Conservation (phyloP, 1,284 basidiomycete species). For the Tilletia indica region DNA sequence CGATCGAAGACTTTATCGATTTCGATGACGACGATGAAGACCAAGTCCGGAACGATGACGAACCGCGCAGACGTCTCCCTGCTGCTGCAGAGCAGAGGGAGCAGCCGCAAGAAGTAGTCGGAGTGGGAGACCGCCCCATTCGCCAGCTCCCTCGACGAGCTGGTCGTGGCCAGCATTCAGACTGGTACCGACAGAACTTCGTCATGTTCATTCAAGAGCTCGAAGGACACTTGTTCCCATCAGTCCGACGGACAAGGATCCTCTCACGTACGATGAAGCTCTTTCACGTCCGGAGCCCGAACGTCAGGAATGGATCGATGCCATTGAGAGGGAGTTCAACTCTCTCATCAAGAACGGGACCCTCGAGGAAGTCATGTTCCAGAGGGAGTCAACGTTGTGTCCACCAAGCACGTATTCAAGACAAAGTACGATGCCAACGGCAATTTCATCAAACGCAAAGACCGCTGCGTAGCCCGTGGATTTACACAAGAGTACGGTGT, state of each 20-base stretch:
- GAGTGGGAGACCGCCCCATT: neutral
- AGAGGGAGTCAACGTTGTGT: conserved; percentile 41
- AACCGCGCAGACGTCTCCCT: neutral
- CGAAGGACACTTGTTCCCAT: neutral
- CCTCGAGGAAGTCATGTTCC: conserved; percentile 48
- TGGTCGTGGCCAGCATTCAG: neutral
- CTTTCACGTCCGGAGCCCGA: neutral
- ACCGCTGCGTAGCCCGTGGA: conserved; percentile 58
- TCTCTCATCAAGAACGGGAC: conserved; percentile 45
- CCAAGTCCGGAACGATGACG: neutral
- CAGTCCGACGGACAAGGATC: neutral
- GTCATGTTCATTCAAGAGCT: neutral
- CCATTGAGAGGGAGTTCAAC: conserved; percentile 51
- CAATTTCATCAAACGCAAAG: conserved; percentile 55
- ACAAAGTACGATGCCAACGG: conserved; percentile 57
- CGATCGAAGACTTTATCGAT: neutral
- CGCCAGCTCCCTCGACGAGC: neutral
- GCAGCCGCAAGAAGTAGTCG: neutral
- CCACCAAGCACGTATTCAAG: conserved; percentile 57
- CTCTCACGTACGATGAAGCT: neutral
- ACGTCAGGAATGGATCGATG: conserved; percentile 45
- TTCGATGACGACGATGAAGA: neutral
- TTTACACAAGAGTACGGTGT: conserved; percentile 59
- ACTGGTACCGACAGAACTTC: conserved; percentile 5
- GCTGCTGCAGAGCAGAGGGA: neutral